phyloP scores from a whole-genome alignment of 345 rosid genomes.

The Citrus cavaleriei region DNA sequence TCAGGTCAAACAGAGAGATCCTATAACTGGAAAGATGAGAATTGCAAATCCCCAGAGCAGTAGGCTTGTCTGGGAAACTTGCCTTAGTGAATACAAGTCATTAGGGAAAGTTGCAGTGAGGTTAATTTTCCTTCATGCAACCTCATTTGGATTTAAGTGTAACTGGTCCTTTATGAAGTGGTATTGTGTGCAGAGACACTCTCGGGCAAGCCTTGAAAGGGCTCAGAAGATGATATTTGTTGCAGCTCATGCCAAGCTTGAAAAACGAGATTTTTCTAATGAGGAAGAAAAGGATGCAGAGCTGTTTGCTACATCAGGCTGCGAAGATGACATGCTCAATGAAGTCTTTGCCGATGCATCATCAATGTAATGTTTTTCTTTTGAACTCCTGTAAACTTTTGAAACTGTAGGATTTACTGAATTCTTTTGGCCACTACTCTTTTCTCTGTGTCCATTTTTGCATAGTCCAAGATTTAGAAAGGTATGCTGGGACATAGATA shows the following conservation, averaged over 20 bases:
- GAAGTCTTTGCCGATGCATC: conserved; percentile 41
- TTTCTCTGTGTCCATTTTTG: conserved; percentile 21
- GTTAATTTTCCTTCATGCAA: conserved; percentile 56
- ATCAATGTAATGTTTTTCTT: conserved; percentile 41
- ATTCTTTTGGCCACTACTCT: conserved; percentile 23
- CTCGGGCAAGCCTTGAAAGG: conserved; percentile 39
- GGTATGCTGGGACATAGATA: conserved; percentile 14
- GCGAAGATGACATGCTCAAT: conserved; percentile 46
- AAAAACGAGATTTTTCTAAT: conserved; percentile 39
- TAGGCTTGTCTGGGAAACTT: conserved; percentile 65
- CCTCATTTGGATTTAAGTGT: conserved; percentile 45
- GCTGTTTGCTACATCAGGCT: conserved; percentile 25
- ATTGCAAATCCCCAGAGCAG: conserved; percentile 59
- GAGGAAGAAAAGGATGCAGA: conserved; percentile 55
- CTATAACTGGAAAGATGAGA: conserved; percentile 52
- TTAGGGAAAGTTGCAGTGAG: conserved; percentile 51
- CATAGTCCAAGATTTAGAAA: conserved; percentile 24
- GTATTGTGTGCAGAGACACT: conserved; percentile 35
- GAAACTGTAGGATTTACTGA: conserved; percentile 28
- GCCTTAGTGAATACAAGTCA: conserved; percentile 50
- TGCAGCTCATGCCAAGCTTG: conserved; percentile 57
- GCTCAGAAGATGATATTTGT: conserved; percentile 53
- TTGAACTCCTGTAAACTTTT: conserved; percentile 30
- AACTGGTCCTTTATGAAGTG: conserved; percentile 44
- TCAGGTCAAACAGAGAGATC: conserved; percentile 51